Evolutionary conservation across 1,284 basidiomycete species (phyloP), one percentile per base, ranked within the genome.

Genomic region (Schizophyllum commune): DNA sequence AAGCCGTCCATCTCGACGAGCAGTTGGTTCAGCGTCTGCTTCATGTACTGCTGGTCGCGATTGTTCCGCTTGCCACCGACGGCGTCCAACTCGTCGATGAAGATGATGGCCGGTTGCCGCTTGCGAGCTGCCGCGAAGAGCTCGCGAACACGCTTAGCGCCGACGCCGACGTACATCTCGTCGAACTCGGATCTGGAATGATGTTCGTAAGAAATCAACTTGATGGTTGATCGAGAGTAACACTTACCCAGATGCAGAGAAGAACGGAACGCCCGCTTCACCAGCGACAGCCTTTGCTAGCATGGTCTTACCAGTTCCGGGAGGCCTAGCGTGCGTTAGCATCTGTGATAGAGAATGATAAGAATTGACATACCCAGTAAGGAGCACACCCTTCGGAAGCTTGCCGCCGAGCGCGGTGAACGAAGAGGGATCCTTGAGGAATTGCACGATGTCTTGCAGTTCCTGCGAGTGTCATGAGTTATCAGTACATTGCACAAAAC

Each of bases 261-360:
- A 88, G 79, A 95, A 95, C 2, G 92, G 91, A 15, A 98, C 95
- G 53, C 92, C 96, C 11, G 96, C 97, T 77, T 99, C 96, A 60
- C 97, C 97, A 15, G 96, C 96, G 5, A 98, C 92, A 11, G 96
- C 96, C 63, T 96, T 83, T 3, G 96, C 96, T 13, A 99, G 82
- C 82, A 98, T 86, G 1, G 96, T 99, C 79, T 98, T 98, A 72
- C 96, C 96, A 20, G 96, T 98, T 68, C 96, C 93, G 32, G 91
- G 91, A 33, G 89, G 86, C 39, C 80, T 81, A 60, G 60, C 39
- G 59, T 56, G 62, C 52, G 51, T 58, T 57, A 58, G 39, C 32
- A 21, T 61, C 39, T 54, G 53, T 55, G 56, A 33, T 9, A 9
- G 15, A 21, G 52, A 22, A 11, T 11, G 53, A 57, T 56, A 56